These are phyloP conservation scores for Sporothrix brunneoviolacea DNA, from an alignment of 2,329 filamentous ascomycete genomes.

Conservation along the genomic window DNA sequence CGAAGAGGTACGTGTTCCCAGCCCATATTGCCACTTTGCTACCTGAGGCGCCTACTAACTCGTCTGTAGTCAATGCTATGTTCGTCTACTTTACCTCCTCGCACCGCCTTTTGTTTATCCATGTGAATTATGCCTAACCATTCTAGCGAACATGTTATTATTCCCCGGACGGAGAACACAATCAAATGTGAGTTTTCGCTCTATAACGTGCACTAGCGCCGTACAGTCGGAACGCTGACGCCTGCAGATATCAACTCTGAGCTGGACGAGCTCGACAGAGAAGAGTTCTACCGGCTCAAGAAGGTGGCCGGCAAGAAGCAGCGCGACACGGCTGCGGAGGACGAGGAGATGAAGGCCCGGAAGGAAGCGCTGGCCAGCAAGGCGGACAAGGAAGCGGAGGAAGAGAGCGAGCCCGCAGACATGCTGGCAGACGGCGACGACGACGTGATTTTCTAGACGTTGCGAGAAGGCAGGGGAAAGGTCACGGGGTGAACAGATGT, in stretches of 20 bases:
- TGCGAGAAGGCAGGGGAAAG: background rate
- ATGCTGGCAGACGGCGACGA: slow-evolving; percentile 69
- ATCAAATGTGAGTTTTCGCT: slow-evolving; percentile 70
- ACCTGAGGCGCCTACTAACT: slow-evolving; percentile 26
- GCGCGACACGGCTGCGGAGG: slow-evolving; percentile 63
- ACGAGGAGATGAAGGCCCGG: slow-evolving; percentile 70
- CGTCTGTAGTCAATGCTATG: slow-evolving; percentile 76
- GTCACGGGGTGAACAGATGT: background rate
- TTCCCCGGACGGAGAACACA: slow-evolving; percentile 97
- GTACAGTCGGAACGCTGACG: background rate
- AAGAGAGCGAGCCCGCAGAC: slow-evolving; percentile 48
- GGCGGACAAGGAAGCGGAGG: slow-evolving; percentile 20
- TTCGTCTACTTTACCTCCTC: slow-evolving; percentile 36
- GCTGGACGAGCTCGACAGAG: slow-evolving; percentile 91
- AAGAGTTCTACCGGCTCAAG: slow-evolving; percentile 96
- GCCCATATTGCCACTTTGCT: background rate
- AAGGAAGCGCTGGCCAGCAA: slow-evolving; percentile 41
- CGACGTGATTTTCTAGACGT: slow-evolving; percentile 73
- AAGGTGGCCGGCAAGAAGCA: slow-evolving; percentile 87
- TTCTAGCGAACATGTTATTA: slow-evolving; percentile 80
- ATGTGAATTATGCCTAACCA: slow-evolving; percentile 3
- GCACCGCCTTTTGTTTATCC: background rate
- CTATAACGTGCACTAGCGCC: too few relatives aligned
- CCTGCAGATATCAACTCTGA: slow-evolving; percentile 86
- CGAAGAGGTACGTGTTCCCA: slow-evolving; percentile 60